Evolutionary conservation across 345 rosid genomes (phyloP), one percentile per base, ranked within the genome.

Genomic region (Arabidopsis arenosa): DNA sequence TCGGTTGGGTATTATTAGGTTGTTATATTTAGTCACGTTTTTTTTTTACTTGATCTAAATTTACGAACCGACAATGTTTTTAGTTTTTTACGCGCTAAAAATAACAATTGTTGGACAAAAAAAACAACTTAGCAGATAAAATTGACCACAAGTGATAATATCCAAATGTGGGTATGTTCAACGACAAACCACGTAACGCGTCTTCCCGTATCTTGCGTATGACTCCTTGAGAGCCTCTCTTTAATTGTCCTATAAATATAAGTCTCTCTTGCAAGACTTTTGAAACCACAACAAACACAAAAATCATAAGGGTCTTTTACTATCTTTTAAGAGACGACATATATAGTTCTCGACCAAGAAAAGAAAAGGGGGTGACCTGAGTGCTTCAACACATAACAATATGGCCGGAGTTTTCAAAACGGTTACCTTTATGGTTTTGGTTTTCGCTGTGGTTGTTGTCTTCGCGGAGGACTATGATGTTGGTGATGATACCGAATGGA

Each of bases 391-490:
- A 74, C 78, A 79, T 28, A 51, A 36, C 63, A 67, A 53, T n/a
- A 79, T 79, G 82, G 52, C 79, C 23, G 45, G 65, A 39, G 70
- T 68, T 74, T 53, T 63, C 1, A 67, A 69, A 54, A 74, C 61
- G 47, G 62, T 68, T 30, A 56, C 67, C 44, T 63, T 70, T 68
- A 3, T 79, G 14, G 55, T 74, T 28, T 55, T 69, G 66, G 59
- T 61, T 59, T 79, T 79, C 17, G 70, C 75, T n/a, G 79, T 44
- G 5, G 79, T 37, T 6, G 54, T 47, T 68, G 71, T 62, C 8
- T 63, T 32, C 9, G 82, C 79, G 0, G 82, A 79, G 72, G 82
- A 79, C 45, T 12, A 79, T 13, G 82, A 79, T 62, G 82, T 79
- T 53, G 82, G 82, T 44, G 82, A 18, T 74, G 82, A 79, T 68